These are phyloP conservation scores for Tylopilus subfusipes DNA, from an alignment of 768 basidiomycete genomes.

Conservation along the genomic window DNA sequence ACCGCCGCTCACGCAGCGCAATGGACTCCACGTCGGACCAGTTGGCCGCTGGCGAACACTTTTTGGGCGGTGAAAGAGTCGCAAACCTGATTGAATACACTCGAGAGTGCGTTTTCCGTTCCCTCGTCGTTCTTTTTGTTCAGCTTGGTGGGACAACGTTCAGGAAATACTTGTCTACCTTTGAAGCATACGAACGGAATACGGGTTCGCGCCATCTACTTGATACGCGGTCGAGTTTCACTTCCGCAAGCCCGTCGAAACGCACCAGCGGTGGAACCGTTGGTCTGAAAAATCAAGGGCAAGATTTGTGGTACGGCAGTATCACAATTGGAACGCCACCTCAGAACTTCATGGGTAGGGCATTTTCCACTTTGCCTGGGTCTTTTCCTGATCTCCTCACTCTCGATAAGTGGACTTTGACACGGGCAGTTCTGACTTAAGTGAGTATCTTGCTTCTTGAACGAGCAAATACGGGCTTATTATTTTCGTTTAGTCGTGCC, in stretches of 20 bases:
- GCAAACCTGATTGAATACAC: slow-evolving; percentile 1
- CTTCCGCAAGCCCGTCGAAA: not conserved
- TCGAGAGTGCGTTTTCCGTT: slow-evolving; percentile 2
- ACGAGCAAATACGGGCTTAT: not conserved
- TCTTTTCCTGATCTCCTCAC: not conserved
- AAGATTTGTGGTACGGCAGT: slow-evolving; percentile 38
- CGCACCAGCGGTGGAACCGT: slow-evolving; percentile 19
- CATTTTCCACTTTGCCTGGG: not conserved
- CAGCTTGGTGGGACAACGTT: not conserved
- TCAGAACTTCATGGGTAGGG: slow-evolving; percentile 35
- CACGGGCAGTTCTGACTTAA: slow-evolving; percentile 48
- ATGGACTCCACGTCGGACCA: not conserved
- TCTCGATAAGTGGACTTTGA: slow-evolving; percentile 41
- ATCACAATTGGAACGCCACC: slow-evolving; percentile 47
- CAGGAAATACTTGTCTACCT: slow-evolving; percentile 42
- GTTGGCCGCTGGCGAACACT: not conserved
- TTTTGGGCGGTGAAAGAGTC: not conserved
- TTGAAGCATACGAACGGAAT: slow-evolving; percentile 30
- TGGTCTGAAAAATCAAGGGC: slow-evolving; percentile 29
- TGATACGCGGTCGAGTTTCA: slow-evolving; percentile 6
- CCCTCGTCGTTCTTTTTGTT: not conserved
- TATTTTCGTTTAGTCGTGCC: slow-evolving; percentile 32
- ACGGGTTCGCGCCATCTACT: slow-evolving; percentile 2
- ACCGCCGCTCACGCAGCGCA: slow-evolving; percentile 3
- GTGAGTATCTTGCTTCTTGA: slow-evolving; percentile 6